Conservation (phyloP, 2,329 filamentous ascomycete species). For the Claviceps paspali region DNA sequence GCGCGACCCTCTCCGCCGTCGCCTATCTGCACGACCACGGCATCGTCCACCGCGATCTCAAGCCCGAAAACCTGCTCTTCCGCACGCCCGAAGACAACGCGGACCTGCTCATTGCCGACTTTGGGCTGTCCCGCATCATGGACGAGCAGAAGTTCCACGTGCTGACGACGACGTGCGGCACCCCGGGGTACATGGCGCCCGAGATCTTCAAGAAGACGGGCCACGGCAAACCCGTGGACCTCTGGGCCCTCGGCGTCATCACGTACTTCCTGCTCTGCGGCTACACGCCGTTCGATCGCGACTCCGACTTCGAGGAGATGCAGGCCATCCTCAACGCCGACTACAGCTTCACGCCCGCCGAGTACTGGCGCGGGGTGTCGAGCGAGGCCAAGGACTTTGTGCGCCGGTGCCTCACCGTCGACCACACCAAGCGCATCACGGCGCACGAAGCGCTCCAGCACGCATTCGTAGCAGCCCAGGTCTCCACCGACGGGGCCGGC, state of each 20-base stretch:
- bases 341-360: conserved; percentile 84
- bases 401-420: conserved; percentile 76
- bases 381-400: conserved; percentile 82
- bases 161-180: conserved; percentile 91
- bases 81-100: conserved; percentile 95
- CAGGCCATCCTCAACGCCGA: conserved; percentile 94
- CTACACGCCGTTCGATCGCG: conserved; percentile 95
- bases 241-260: conserved; percentile 97
- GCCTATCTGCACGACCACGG: conserved; percentile 97
- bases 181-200: conserved; percentile 96
- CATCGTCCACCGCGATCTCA: conserved; percentile 94
- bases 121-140: conserved; percentile 93
- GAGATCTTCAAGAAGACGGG: conserved; percentile 99
- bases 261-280: conserved; percentile 97
- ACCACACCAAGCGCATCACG: conserved; percentile 76
- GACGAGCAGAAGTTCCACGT: conserved; percentile 98
- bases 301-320: conserved; percentile 98
- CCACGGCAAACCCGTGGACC: conserved; percentile 93
- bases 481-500: conserved; percentile 30
- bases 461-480: conserved; percentile 44
- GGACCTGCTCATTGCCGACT: conserved; percentile 92
- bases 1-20: conserved; percentile 89
- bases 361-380: conserved; percentile 95
- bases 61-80: conserved; percentile 94
- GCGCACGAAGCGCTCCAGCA: conserved; percentile 64